Percentiles rank a stretch among this genome's conserved stretches.
phyloP scores from a whole-genome alignment of 2,329 filamentous ascomycete genomes.

The Penicillium sumatraense region DNA sequence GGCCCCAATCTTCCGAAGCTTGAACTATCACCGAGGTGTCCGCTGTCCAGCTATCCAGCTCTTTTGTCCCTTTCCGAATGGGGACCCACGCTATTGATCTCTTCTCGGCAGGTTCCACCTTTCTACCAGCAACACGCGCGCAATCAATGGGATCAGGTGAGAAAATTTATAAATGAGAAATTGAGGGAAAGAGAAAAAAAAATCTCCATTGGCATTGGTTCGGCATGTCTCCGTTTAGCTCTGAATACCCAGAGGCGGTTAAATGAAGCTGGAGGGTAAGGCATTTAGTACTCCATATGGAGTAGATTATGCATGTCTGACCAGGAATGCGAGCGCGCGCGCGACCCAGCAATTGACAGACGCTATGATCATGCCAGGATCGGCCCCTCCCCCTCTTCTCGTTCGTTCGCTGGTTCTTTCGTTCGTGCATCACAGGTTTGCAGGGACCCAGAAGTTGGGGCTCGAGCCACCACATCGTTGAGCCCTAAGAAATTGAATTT shows the following conservation, averaged over 20 bases:
- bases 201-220: too few relatives aligned
- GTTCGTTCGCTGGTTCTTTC: background rate
- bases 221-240: too few relatives aligned
- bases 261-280: background rate
- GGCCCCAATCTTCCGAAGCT: conserved; percentile 7
- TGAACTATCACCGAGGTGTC: conserved; percentile 3
- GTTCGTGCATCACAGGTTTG: background rate
- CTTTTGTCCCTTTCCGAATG: background rate
- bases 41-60: too few relatives aligned
- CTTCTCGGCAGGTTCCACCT: conserved; percentile 1
- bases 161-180: too few relatives aligned
- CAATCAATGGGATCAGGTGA: background rate
- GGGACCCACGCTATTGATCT: background rate
- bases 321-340: background rate
- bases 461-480: conserved; percentile 10
- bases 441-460: conserved; percentile 9
- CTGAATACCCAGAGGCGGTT: background rate
- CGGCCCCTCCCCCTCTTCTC: conserved; percentile 2
- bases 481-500: conserved; percentile 14
- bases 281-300: background rate
- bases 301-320: background rate
- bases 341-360: conserved; percentile 10
- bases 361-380: conserved; percentile 17
- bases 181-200: too few relatives aligned
- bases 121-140: background rate